Evolutionary conservation across 495 filamentous ascomycete genomes (phyloP).

Genomic region (Neurospora sp.): DNA sequence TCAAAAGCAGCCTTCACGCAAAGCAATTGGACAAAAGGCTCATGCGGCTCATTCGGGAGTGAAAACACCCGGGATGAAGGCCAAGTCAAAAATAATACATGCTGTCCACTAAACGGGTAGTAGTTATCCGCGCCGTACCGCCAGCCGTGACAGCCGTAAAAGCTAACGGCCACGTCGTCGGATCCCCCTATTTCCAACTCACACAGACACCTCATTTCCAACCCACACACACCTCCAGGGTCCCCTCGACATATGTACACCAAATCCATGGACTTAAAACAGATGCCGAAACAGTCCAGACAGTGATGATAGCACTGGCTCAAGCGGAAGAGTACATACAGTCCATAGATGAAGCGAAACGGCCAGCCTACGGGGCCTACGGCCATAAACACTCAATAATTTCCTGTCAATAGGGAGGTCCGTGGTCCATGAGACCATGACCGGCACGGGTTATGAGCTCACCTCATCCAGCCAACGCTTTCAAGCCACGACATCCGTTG

Average conservation of each 20-base stretch:
- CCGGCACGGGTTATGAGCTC: not conserved
- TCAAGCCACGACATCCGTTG: not conserved
- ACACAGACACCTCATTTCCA: not conserved
- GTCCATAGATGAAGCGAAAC: not conserved
- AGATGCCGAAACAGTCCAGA: not conserved
- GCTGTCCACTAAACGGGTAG: not conserved
- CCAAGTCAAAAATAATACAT: not conserved
- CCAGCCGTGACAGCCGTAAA: not conserved
- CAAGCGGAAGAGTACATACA: not conserved
- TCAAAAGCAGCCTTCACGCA: not conserved
- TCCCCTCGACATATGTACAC: not conserved
- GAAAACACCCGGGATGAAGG: not conserved
- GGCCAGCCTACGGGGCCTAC: not conserved
- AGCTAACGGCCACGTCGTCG: not conserved
- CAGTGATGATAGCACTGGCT: not conserved
- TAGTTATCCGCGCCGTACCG: not conserved
- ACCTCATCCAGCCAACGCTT: not conserved
- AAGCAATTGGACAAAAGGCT: not conserved
- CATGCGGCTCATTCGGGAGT: not conserved
- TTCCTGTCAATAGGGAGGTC: not conserved
- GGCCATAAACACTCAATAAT: not conserved
- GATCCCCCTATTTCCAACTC: not conserved
- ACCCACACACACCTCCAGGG: not conserved
- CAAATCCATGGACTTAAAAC: not conserved
- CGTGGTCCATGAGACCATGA: not conserved